Conservation (phyloP, 768 basidiomycete genomes). For the Suillus sp. region DNA sequence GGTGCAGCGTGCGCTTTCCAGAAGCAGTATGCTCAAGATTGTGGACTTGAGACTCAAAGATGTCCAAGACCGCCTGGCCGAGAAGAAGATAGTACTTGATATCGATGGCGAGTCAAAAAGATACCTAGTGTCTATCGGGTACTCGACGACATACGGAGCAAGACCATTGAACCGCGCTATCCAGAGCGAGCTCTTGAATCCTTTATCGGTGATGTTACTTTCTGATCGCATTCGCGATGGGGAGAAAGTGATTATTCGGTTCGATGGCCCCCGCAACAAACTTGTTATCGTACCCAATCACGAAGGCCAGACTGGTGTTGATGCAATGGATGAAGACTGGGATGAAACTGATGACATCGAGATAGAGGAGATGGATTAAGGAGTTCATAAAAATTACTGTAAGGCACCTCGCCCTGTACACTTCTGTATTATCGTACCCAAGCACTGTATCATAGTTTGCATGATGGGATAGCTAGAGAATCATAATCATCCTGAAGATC, state of each 20-base stretch:
- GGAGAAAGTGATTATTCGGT: conserved; percentile 73
- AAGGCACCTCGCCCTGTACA: background rate
- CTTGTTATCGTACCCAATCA: conserved; percentile 85
- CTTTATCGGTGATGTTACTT: conserved; percentile 82
- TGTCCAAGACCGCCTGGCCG: conserved; percentile 76
- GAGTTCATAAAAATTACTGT: conserved; percentile 14
- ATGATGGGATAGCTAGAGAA: background rate
- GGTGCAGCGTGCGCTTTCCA: conserved; percentile 75
- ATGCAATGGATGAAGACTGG: conserved; percentile 62
- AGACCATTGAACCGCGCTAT: conserved; percentile 91
- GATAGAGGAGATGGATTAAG: conserved; percentile 65
- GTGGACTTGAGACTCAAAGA: conserved; percentile 89
- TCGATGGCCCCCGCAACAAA: conserved; percentile 82
- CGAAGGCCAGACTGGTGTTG: conserved; percentile 47
- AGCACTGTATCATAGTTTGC: background rate
- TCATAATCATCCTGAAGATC: background rate
- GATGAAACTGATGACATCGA: conserved; percentile 50
- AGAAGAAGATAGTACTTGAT: conserved; percentile 79
- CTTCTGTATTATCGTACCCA: background rate
- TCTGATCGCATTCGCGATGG: conserved; percentile 81
- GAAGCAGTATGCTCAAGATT: conserved; percentile 75
- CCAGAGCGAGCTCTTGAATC: conserved; percentile 91
- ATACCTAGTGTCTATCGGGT: conserved; percentile 75
- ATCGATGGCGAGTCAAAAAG: conserved; percentile 76
- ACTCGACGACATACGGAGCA: conserved; percentile 85